A percentile compares a stretch with the other conserved stretches of the same genome.
These are phyloP conservation scores for Aspergillus wentii DNA, from an alignment of 495 filamentous ascomycete genomes.

Conservation along the genomic window DNA sequence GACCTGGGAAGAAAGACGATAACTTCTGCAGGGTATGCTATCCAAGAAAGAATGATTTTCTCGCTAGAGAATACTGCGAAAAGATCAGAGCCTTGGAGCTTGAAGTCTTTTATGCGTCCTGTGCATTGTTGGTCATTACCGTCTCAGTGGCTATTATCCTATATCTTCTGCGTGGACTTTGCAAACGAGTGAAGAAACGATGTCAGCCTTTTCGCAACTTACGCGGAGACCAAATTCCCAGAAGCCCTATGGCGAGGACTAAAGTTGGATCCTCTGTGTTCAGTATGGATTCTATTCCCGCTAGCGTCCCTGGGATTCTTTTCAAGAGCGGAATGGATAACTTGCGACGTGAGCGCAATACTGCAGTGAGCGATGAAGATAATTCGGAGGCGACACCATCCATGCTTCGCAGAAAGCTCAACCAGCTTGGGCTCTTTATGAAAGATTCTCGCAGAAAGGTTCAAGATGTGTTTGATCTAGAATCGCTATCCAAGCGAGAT, in stretches of 20 bases:
- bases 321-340: neutral
- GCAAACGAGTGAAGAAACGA: neutral
- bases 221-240: neutral
- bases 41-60: neutral
- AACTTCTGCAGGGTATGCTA: conserved; percentile 1
- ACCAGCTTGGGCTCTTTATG: neutral
- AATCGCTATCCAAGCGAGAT: neutral
- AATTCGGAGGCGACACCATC: neutral
- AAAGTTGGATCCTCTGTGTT: no score
- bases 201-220: neutral
- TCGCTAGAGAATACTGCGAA: neutral
- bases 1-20: neutral
- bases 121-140: neutral
- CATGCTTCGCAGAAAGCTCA: conserved; percentile 1
- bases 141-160: conserved; percentile 1
- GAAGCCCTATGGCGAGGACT: neutral
- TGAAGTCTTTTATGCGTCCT: conserved; percentile 3
- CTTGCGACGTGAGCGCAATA: neutral
- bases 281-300: neutral
- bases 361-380: neutral
- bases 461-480: conserved; percentile 8
- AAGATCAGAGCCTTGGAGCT: neutral
- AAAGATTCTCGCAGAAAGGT: conserved; percentile 2
- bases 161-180: neutral
- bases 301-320: neutral